Percentiles rank a stretch among this genome's conserved stretches.
Conservation (phyloP, 1,139 yeast species). For the Barnettozyma hawaiiensis region DNA sequence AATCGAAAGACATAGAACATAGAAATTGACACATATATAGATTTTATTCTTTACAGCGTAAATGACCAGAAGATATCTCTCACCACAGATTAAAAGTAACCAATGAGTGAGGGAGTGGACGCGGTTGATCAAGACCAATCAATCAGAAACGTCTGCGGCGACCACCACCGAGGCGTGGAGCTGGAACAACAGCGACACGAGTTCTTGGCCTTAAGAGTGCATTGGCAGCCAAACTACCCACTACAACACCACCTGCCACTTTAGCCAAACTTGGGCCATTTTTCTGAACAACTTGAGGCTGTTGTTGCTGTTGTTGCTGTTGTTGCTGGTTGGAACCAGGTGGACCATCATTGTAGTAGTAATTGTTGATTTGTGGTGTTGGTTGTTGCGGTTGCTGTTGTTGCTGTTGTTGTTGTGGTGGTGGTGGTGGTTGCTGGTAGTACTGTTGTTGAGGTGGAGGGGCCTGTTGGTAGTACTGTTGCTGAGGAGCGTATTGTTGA, state of each 20-base stretch:
- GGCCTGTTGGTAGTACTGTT: not conserved
- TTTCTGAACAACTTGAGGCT: not conserved
- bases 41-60: too few relatives aligned
- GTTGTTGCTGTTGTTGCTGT: conserved; percentile 1
- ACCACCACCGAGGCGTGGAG: conserved; percentile 25
- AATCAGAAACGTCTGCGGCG: not conserved
- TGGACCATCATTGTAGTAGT: not conserved
- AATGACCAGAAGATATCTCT: too few relatives aligned
- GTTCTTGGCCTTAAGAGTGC: not conserved
- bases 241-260: conserved; percentile 7
- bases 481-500: not conserved
- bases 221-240: conserved; percentile 6
- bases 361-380: not conserved
- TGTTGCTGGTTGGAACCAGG: not conserved
- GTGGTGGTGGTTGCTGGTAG: not conserved
- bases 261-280: conserved; percentile 6
- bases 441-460: conserved; percentile 1
- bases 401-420: not conserved
- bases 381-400: conserved; percentile 3
- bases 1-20: too few relatives aligned
- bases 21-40: too few relatives aligned
- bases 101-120: too few relatives aligned
- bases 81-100: too few relatives aligned
- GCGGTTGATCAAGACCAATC: not conserved
- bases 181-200: conserved; percentile 1